Conservation (phyloP, 2,329 filamentous ascomycete species). For the Calonectria crousiana region DNA sequence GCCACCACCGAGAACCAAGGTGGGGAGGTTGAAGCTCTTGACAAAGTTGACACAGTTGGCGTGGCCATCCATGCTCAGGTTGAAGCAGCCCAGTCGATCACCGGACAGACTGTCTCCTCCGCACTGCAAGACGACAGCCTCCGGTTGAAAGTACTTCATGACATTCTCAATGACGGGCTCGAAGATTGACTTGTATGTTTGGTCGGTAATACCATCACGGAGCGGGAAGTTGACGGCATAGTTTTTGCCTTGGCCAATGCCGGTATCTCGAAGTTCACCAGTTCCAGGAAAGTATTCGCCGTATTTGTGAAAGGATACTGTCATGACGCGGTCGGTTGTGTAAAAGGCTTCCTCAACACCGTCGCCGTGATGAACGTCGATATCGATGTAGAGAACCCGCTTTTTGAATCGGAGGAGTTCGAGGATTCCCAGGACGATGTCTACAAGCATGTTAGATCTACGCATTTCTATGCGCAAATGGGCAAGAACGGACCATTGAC, state of each 20-base stretch:
- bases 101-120: constrained; percentile 95
- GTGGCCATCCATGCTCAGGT: constrained; percentile 95
- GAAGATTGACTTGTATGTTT: constrained; percentile 91
- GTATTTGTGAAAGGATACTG: constrained; percentile 95
- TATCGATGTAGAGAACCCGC: constrained; percentile 97
- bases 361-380: constrained; percentile 94
- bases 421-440: constrained; percentile 96
- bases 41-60: constrained; percentile 94
- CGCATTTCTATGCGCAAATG: not conserved
- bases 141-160: constrained; percentile 88
- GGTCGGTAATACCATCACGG: constrained; percentile 91
- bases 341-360: constrained; percentile 95
- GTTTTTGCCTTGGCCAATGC: constrained; percentile 88
- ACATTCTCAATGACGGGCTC: constrained; percentile 89
- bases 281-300: constrained; percentile 97
- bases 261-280: constrained; percentile 86
- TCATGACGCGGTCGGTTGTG: constrained; percentile 92
- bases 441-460: constrained; percentile 56
- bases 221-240: constrained; percentile 93
- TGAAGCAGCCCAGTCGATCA: constrained; percentile 95
- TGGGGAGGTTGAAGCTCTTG: constrained; percentile 85
- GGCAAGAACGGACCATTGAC: constrained; percentile 80
- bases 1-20: constrained; percentile 93
- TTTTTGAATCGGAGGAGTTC: constrained; percentile 91
- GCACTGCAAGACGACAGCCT: constrained; percentile 95